Conservation (phyloP, 163 green algal genomes). For the Chlamydomonas reinhardtii region DNA sequence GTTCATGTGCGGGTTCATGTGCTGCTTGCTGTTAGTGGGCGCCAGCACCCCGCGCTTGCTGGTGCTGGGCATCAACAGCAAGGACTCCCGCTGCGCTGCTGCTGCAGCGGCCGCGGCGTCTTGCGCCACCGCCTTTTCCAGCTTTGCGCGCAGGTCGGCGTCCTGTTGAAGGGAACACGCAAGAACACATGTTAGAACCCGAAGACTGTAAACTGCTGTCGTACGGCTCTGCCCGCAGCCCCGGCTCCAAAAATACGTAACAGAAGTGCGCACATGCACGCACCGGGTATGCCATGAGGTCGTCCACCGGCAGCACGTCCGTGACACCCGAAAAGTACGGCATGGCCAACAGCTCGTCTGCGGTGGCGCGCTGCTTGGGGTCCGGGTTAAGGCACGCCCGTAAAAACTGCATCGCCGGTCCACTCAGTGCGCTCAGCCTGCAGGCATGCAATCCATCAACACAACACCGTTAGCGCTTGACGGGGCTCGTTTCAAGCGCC, state of each 20-base stretch:
- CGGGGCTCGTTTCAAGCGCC: neutral
- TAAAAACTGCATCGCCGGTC: constrained; percentile 48
- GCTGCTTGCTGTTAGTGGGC: neutral
- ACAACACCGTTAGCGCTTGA: neutral
- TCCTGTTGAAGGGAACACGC: neutral
- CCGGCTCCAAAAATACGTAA: too few relatives aligned
- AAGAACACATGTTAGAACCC: too few relatives aligned
- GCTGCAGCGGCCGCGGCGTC: neutral
- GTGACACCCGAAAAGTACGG: constrained; percentile 53
- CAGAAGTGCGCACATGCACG: too few relatives aligned
- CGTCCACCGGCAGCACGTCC: constrained; percentile 17
- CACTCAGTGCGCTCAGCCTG: constrained; percentile 15
- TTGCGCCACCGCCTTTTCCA: neutral
- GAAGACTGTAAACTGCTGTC: too few relatives aligned
- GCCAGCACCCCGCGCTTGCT: neutral
- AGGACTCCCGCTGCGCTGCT: neutral
- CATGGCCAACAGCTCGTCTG: constrained; percentile 47
- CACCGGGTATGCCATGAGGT: constrained; percentile 24
- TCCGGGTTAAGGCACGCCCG: constrained; percentile 51
- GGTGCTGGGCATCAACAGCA: neutral
- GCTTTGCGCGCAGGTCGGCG: constrained; percentile 9
- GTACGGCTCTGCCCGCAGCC: too few relatives aligned
- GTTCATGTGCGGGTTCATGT: too few relatives aligned
- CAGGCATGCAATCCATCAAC: neutral
- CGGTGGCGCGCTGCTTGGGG: constrained; percentile 35